Evolutionary conservation across 1,284 basidiomycete species (phyloP), one percentile per base, ranked within the genome.

Genomic region (Ustilago shanxiensis): DNA sequence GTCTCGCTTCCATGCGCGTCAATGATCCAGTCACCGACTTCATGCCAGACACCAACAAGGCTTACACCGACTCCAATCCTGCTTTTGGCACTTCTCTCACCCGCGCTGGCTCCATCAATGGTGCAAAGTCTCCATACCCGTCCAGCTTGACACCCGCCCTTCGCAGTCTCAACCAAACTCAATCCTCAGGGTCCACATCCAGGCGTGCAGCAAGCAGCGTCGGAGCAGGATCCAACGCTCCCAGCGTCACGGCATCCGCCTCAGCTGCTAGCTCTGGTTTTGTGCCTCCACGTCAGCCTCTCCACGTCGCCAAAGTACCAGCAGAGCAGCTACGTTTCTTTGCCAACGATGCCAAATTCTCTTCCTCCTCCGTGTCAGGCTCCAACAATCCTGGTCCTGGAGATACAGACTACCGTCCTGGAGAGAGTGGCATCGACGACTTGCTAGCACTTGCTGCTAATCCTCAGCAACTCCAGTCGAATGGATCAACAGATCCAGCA

Each of bases 381-480:
- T 53, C 58, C 2, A 47, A 39, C 22, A 67, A 76, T 8, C 41
- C 62, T 16, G 65, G 72, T 14, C 63, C 72, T 20, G 83, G 83
- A 37, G 81, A 82, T 35, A 49, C 62, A 5, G 59, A 60, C 3
- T 68, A 54, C 31, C 57, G 72, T 14, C 63, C 72, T 20, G 83
- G 83, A 44, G 81, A 82, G 47, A 77, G 77, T 35, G 83, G 83
- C 16, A 62, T 84, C 14, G 83, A 84, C 56, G 83, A 84, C 61
- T 62, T 84, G 29, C 54, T 84, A 5, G 47, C 60, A 26, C 44
- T 71, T 22, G 66, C 67, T 22, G 49, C 70, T 39, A 39, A 68
- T 26, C 67, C 55, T 28, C 47, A 51, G 18, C 54, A 8, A 37
- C 3, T 3, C 9, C 35, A 10, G 14, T 8, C 35, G 35, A 37